Percentiles rank a stretch among this genome's conserved stretches.
Conservation (phyloP, 352 stramenopile genomes). For the Peronosclerospora sorghi region DNA sequence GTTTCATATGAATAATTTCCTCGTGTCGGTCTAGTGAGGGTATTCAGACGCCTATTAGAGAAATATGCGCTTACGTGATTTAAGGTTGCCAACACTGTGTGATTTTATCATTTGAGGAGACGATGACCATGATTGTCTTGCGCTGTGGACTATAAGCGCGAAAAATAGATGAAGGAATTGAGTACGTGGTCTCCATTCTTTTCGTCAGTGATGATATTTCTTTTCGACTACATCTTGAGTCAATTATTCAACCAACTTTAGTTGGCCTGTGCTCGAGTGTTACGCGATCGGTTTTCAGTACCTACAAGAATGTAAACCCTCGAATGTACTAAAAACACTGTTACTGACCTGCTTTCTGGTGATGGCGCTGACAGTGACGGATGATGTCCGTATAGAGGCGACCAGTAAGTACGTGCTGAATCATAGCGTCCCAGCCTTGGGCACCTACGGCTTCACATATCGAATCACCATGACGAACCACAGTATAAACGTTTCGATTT, state of each 20-base stretch:
- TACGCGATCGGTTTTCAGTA: neutral
- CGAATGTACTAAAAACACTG: neutral
- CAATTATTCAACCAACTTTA: constrained; percentile 57
- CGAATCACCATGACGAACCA: constrained; percentile 70
- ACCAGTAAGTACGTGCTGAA: constrained; percentile 58
- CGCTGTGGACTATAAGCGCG: constrained; percentile 18
- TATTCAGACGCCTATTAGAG: constrained; percentile 34
- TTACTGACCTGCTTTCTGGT: neutral
- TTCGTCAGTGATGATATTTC: neutral
- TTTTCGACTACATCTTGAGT: constrained; percentile 14
- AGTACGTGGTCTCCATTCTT: constrained; percentile 15
- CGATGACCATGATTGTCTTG: constrained; percentile 1
- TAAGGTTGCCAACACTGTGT: constrained; percentile 17
- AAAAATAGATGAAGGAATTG: constrained; percentile 66
- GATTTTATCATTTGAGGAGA: neutral
- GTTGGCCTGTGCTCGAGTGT: constrained; percentile 61
- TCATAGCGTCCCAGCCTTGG: constrained; percentile 35
- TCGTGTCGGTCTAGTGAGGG: constrained; percentile 23
- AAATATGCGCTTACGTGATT: constrained; percentile 26
- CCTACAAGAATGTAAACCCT: neutral
- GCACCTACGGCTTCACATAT: constrained; percentile 73
- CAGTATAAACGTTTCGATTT: constrained; percentile 21
- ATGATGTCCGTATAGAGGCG: constrained; percentile 57
- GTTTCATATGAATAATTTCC: constrained; percentile 17
- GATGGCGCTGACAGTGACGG: constrained; percentile 46